Evolutionary conservation across 1,284 basidiomycete genomes (phyloP).

Genomic region (Apiotrichum akiyoshidainum): DNA sequence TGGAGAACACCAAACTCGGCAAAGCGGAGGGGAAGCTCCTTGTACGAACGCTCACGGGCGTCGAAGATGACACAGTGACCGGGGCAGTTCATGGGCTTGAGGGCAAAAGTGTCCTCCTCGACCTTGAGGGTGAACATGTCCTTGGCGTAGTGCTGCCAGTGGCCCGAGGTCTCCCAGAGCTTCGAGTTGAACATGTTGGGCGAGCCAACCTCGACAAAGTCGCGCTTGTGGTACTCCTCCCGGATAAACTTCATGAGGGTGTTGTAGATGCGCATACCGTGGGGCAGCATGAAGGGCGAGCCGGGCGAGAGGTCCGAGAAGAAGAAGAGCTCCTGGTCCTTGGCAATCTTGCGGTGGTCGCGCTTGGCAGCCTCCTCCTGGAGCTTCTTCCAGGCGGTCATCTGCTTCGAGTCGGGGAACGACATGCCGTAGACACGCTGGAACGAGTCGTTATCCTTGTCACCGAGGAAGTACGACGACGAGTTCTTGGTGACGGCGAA

Average conservation of each 20-base stretch:
- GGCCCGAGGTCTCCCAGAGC: constrained; percentile 97
- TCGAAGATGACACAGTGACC: constrained; percentile 97
- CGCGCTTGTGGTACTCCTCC: constrained; percentile 59
- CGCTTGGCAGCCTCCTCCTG: constrained; percentile 94
- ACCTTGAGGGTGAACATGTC: constrained; percentile 94
- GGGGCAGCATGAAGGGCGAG: constrained; percentile 93
- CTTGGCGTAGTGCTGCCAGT: constrained; percentile 97
- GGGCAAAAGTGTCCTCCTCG: constrained; percentile 90
- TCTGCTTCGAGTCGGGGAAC: constrained; percentile 96
- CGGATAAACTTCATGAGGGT: constrained; percentile 85
- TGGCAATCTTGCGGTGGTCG: constrained; percentile 94
- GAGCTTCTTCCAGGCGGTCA: constrained; percentile 94
- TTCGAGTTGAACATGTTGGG: constrained; percentile 98
- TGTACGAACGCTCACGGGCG: constrained; percentile 88
- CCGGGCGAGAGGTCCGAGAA: constrained; percentile 97
- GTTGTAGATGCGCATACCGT: constrained; percentile 97
- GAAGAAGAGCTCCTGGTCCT: constrained; percentile 97
- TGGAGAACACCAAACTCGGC: constrained; percentile 99
- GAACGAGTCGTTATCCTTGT: constrained; percentile 88
- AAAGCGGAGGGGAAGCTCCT: constrained; percentile 93
- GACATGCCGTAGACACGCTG: constrained; percentile 98
- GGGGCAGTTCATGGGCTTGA: constrained; percentile 99
- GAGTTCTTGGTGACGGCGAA: constrained; percentile 97
- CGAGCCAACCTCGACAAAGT: constrained; percentile 71
- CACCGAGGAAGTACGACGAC: constrained; percentile 96